These are phyloP conservation scores for Paraphaeosphaeria minitans DNA, from an alignment of 2,329 filamentous ascomycete species.

Conservation along the genomic window DNA sequence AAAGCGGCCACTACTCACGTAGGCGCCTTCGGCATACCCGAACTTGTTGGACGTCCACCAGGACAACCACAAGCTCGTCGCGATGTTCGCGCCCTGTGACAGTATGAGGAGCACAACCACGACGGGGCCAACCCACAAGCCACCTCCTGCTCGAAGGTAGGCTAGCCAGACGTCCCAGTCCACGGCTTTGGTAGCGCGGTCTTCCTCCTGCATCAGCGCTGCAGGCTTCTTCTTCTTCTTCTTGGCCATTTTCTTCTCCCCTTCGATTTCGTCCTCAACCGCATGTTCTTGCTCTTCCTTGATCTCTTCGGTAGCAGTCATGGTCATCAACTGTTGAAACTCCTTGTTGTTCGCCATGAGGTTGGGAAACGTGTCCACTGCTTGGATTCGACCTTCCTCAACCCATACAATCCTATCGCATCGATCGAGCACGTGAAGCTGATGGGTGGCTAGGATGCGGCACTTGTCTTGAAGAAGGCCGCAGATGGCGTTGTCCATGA, in stretches of 20 bases:
- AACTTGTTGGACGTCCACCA: constrained; percentile 90
- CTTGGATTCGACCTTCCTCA: constrained; percentile 81
- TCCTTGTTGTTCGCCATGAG: constrained; percentile 78
- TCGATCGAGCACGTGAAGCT: constrained; percentile 87
- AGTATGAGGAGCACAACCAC: constrained; percentile 69
- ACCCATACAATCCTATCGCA: constrained; percentile 95
- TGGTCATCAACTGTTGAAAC: constrained; percentile 83
- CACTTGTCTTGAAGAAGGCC: constrained; percentile 89
- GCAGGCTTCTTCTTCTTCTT: constrained; percentile 58
- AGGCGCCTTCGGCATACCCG: constrained; percentile 67
- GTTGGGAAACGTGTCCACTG: constrained; percentile 87
- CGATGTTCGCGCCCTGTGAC: constrained; percentile 83
- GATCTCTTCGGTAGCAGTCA: constrained; percentile 68
- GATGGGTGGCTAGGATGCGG: constrained; percentile 89
- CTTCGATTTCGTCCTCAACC: constrained; percentile 55
- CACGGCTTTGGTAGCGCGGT: constrained; percentile 75
- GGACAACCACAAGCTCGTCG: constrained; percentile 88
- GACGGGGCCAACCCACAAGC: constrained; percentile 68
- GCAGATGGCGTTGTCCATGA: constrained; percentile 94
- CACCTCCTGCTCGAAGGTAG: constrained; percentile 77
- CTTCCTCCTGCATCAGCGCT: constrained; percentile 74
- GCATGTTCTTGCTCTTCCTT: constrained; percentile 55
- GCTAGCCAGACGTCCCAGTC: constrained; percentile 79
- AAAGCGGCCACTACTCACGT: constrained; percentile 65
- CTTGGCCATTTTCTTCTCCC: constrained; percentile 62